These are phyloP conservation scores for Phytomonas sp. DNA, from an alignment of 208 protist genomes.

Conservation along the genomic window DNA sequence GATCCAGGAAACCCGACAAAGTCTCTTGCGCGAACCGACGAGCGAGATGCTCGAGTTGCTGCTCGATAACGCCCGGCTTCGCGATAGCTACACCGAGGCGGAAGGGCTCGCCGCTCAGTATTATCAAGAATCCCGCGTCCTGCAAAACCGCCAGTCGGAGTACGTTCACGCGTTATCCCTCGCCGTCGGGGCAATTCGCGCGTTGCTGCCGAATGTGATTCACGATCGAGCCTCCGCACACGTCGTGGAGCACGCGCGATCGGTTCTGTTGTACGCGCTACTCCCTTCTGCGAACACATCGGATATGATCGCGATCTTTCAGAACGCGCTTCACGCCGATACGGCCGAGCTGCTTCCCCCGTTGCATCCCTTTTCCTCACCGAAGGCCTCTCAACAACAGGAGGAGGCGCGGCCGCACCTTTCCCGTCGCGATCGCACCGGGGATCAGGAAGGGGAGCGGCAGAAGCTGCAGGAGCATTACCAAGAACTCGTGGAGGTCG, in stretches of 20 bases:
- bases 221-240: background rate
- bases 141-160: constrained; percentile 44
- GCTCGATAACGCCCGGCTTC: constrained; percentile 60
- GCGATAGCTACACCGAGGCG: constrained; percentile 70
- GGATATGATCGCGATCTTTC: constrained; percentile 51
- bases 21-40: constrained; percentile 51
- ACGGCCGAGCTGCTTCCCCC: constrained; percentile 9
- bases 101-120: constrained; percentile 78
- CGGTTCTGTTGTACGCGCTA: constrained; percentile 53
- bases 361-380: background rate
- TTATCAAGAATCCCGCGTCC: constrained; percentile 55
- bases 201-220: constrained; percentile 25
- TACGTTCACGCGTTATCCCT: constrained; percentile 54
- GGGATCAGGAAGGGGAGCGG: constrained; percentile 1
- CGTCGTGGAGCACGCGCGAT: constrained; percentile 20
- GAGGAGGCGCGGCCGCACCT: constrained; percentile 2
- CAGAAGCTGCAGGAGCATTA: constrained; percentile 23
- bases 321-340: constrained; percentile 28
- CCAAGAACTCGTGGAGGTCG: constrained; percentile 23
- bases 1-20: constrained; percentile 31
- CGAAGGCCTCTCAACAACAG: background rate
- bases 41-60: constrained; percentile 55
- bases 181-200: constrained; percentile 36
- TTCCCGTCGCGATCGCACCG: constrained; percentile 8
- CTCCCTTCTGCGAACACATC: constrained; percentile 41